phyloP scores from a whole-genome alignment of 352 stramenopile species.

The Globisporangium nunn region DNA sequence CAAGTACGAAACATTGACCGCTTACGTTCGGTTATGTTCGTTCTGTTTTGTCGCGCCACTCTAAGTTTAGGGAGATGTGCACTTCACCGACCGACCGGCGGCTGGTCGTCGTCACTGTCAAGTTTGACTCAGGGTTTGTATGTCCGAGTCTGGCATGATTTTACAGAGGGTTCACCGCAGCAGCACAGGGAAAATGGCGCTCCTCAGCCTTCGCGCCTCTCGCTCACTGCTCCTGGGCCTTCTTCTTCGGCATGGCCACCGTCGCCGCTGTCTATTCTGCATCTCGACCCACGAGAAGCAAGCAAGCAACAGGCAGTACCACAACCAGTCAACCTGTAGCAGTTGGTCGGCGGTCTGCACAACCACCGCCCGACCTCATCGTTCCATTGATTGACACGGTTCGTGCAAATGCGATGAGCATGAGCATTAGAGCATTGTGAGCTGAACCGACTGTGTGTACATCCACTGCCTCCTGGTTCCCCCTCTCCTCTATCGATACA shows the following conservation, averaged over 20 bases:
- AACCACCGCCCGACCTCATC: too few relatives aligned
- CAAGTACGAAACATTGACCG: too few relatives aligned
- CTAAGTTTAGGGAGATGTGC: neutral
- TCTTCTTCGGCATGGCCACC: neutral
- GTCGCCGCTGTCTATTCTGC: constrained; percentile 1
- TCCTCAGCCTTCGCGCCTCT: too few relatives aligned
- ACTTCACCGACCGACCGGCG: constrained; percentile 1
- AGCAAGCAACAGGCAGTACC: constrained; percentile 2
- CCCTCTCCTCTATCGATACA: neutral
- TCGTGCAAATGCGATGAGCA: too few relatives aligned
- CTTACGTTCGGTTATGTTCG: neutral
- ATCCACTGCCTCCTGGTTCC: too few relatives aligned
- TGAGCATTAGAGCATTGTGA: too few relatives aligned
- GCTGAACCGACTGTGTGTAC: too few relatives aligned
- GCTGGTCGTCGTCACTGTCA: neutral
- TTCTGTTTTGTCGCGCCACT: constrained; percentile 4
- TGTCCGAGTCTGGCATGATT: neutral
- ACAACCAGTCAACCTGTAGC: too few relatives aligned
- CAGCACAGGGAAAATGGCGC: too few relatives aligned
- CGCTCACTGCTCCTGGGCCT: too few relatives aligned
- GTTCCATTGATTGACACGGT: too few relatives aligned
- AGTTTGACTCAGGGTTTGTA: neutral
- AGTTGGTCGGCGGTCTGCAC: too few relatives aligned
- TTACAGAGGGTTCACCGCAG: neutral
- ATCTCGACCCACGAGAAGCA: neutral